Evolutionary conservation across 106 monocot species (phyloP).

Genomic region (Acorus calamus): DNA sequence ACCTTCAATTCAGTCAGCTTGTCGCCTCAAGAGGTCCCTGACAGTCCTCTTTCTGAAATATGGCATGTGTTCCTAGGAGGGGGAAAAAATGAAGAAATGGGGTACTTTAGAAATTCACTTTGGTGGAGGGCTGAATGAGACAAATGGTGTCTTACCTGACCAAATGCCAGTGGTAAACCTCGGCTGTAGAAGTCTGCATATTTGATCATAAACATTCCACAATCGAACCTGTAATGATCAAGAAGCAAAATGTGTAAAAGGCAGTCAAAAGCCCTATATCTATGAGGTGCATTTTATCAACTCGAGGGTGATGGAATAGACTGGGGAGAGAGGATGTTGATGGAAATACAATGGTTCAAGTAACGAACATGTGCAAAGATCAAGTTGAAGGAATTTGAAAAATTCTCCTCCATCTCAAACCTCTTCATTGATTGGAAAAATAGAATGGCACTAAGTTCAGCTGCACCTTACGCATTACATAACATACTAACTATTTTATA

Average conservation of each 20-base stretch:
- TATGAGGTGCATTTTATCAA: too few relatives aligned
- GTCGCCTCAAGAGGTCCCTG: constrained; percentile 56
- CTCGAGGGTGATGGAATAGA: too few relatives aligned
- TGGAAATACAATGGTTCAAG: too few relatives aligned
- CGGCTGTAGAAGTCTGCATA: constrained; percentile 87
- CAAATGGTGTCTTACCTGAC: constrained; percentile 35
- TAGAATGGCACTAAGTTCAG: too few relatives aligned
- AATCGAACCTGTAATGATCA: constrained; percentile 50
- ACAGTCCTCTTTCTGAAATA: constrained; percentile 79
- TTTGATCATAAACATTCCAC: constrained; percentile 99
- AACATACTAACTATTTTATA: too few relatives aligned
- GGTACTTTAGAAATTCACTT: background rate
- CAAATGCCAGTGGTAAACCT: constrained; percentile 44
- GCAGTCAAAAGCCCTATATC: background rate
- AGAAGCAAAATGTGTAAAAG: background rate
- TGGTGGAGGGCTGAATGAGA: background rate
- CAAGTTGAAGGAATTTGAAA: too few relatives aligned
- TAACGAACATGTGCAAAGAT: too few relatives aligned
- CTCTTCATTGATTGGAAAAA: too few relatives aligned
- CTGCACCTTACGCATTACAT: too few relatives aligned
- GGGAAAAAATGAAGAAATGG: background rate
- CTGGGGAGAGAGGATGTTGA: too few relatives aligned
- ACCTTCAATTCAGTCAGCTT: constrained; percentile 41
- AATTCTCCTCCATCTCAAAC: too few relatives aligned
- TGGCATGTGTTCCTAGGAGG: constrained; percentile 47